Percentiles rank a stretch among this genome's conserved stretches.
Conservation (phyloP, 2,329 filamentous ascomycete species). For the Coniochaeta sp. region DNA sequence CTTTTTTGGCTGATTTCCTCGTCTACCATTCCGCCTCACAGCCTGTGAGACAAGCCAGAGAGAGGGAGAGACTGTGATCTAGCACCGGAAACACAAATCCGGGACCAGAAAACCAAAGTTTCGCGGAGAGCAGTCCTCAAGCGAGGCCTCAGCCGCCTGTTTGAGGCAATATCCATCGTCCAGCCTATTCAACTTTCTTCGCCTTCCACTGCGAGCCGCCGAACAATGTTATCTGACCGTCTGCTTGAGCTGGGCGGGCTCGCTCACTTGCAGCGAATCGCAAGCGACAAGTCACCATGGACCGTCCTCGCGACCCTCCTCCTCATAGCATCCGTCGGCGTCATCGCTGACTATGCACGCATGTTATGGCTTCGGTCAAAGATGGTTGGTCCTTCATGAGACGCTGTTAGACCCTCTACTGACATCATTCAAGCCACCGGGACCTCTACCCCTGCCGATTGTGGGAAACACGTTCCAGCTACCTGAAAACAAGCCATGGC, state of each 20-base stretch:
- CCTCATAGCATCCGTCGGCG: constrained; percentile 15
- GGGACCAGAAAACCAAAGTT: neutral
- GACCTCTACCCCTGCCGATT: constrained; percentile 45
- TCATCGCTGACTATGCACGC: constrained; percentile 34
- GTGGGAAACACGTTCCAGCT: constrained; percentile 49
- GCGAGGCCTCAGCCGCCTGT: neutral
- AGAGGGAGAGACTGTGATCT: neutral
- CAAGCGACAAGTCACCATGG: constrained; percentile 9
- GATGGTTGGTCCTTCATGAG: constrained; percentile 19
- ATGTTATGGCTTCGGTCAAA: constrained; percentile 42
- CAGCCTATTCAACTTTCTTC: neutral
- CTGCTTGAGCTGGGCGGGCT: constrained; percentile 5
- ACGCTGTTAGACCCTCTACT: constrained; percentile 3
- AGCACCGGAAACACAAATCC: neutral
- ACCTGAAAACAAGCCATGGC: constrained; percentile 48
- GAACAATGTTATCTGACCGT: constrained; percentile 17
- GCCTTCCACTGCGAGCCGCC: neutral
- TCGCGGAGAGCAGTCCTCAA: neutral
- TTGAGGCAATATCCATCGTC: neutral
- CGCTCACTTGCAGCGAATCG: constrained; percentile 14
- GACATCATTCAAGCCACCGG: constrained; percentile 30
- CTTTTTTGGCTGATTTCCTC: neutral
- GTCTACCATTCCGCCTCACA: neutral
- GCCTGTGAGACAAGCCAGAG: too few species aligned
- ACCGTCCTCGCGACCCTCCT: constrained; percentile 13